phyloP scores from a whole-genome alignment of 345 rosid species.

The Fremontodendron californicum region DNA sequence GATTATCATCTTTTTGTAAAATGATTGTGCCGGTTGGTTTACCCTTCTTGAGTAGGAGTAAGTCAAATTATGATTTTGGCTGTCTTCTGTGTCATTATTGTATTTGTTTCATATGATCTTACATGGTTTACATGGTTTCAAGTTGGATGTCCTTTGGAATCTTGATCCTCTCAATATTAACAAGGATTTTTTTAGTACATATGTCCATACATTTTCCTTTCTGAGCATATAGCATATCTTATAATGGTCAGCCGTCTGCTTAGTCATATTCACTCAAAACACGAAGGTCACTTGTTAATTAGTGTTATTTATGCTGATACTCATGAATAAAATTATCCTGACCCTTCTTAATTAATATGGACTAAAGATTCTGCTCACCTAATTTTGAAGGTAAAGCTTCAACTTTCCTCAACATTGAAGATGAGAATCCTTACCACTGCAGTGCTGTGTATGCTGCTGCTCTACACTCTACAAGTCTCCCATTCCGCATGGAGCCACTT shows the following conservation, averaged over 20 bases:
- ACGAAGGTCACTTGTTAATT: not conserved
- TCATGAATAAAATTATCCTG: not conserved
- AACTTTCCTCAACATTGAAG: slow-evolving; percentile 43
- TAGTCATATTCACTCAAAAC: not conserved
- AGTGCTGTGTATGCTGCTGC: slow-evolving; percentile 91
- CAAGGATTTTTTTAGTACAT: not conserved
- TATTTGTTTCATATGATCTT: not conserved
- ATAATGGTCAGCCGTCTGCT: not conserved
- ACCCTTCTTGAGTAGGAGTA: slow-evolving; percentile 68
- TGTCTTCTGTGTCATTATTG: not conserved
- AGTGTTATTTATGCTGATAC: not conserved
- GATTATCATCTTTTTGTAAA: slow-evolving; percentile 60
- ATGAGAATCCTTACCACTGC: slow-evolving; percentile 72
- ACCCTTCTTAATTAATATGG: slow-evolving; percentile 4
- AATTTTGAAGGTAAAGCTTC: slow-evolving; percentile 62
- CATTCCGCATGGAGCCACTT: slow-evolving; percentile 58
- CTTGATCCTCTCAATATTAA: not conserved
- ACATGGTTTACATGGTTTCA: not conserved
- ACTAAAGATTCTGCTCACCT: slow-evolving; percentile 16
- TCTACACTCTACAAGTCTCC: slow-evolving; percentile 63
- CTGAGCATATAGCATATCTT: not conserved
- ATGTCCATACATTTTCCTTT: not conserved
- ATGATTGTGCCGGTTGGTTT: slow-evolving; percentile 81
- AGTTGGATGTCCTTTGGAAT: not conserved
- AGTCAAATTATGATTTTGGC: slow-evolving; percentile 20